Percentiles rank a stretch among this genome's conserved stretches.
Conservation (phyloP, 441 rosid species). For the Adansonia gregorii region DNA sequence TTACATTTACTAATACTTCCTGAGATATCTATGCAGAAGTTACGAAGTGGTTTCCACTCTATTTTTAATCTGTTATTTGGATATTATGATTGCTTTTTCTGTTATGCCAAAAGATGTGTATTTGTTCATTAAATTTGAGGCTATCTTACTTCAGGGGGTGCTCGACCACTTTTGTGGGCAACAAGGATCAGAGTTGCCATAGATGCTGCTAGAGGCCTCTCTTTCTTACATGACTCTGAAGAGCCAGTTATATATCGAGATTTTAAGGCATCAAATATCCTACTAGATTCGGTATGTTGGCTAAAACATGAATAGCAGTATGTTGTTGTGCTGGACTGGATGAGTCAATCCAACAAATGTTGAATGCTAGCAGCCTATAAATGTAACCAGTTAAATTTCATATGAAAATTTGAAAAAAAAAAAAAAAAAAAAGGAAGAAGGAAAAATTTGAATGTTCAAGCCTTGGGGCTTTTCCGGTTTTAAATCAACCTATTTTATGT, state of each 20-base stretch:
- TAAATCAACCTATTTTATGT: background rate
- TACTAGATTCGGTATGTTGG: conserved; percentile 60
- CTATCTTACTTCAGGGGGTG: conserved; percentile 35
- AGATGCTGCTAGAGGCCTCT: conserved; percentile 68
- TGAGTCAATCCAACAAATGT: background rate
- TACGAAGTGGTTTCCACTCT: background rate
- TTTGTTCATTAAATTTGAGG: conserved; percentile 7
- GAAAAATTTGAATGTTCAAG: background rate
- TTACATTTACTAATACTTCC: background rate
- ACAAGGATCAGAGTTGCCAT: conserved; percentile 59
- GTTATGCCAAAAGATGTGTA: background rate
- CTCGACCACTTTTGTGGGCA: conserved; percentile 59
- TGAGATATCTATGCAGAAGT: background rate
- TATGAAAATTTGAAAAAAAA: background rate
- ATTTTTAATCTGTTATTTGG: background rate
- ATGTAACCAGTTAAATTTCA: background rate
- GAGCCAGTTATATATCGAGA: conserved; percentile 72
- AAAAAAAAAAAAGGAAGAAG: background rate
- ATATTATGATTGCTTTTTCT: background rate
- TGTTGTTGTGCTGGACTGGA: background rate
- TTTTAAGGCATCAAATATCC: conserved; percentile 74
- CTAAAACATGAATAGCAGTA: background rate
- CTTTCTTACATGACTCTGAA: conserved; percentile 63
- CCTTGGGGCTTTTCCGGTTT: background rate
- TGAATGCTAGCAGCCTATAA: background rate